A percentile compares a stretch with the other conserved stretches of the same genome.
Conservation (phyloP, 208 protist genomes). For the Acanthamoeba royreba region DNA sequence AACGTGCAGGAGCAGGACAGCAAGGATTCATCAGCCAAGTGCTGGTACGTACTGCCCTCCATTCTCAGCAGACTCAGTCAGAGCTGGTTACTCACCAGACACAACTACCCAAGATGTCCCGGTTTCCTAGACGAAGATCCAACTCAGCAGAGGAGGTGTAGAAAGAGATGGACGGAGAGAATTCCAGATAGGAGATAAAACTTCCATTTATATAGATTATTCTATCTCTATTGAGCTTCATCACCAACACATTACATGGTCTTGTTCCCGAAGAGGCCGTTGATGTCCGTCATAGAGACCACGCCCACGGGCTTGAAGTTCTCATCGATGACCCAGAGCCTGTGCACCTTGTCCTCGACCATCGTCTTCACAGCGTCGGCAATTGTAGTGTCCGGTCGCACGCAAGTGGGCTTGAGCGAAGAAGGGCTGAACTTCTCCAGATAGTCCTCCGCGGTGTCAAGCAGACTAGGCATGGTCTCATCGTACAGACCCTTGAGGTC, state of each 20-base stretch:
- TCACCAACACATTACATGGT: constrained; percentile 1
- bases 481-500: constrained; percentile 5
- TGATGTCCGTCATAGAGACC: background rate
- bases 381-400: background rate
- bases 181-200: too few relatives aligned
- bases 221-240: too few relatives aligned
- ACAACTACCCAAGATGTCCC: too few relatives aligned
- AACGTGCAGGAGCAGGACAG: background rate
- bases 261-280: background rate
- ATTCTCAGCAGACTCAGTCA: background rate
- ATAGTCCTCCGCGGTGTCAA: background rate
- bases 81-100: background rate
- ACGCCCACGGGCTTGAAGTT: background rate
- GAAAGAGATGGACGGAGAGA: too few relatives aligned
- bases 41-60: background rate
- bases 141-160: too few relatives aligned
- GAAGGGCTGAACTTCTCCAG: constrained; percentile 34
- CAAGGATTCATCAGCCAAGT: background rate
- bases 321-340: background rate
- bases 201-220: too few relatives aligned
- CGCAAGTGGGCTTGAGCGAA: background rate
- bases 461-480: constrained; percentile 32
- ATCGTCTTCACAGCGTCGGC: background rate
- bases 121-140: too few relatives aligned
- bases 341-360: background rate